Base-by-base conservation (phyloP, 2,329 filamentous ascomycete species). In the Phoma sp. region DNA sequence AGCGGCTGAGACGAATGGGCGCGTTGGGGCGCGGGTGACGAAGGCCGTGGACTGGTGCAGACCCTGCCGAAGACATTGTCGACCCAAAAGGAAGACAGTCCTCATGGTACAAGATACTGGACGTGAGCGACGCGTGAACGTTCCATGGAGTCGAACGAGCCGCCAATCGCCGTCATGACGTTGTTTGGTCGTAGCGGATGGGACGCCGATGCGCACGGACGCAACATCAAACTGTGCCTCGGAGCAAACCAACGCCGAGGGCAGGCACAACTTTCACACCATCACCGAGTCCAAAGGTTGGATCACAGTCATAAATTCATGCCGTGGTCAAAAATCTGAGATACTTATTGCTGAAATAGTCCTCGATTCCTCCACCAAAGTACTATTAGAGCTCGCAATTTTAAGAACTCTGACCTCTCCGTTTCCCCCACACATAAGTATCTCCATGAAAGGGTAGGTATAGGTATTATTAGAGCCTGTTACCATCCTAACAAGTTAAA, bases 41-140 rank as follows among this genome's bases (percentile, higher is more conserved):
- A 48, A 23, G 34, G 60, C 53, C 42, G 66, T 52, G 47, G 62
- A 66, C 40, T 60, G 65, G 9, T 64, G 61, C 23, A 71, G 47
- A 23, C 74, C 70, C 61, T 78, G 77, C 64, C 74, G 76, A 64
- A 80, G 68, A 74, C 76, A 81, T 71, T 80, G 77, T 69, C 81
- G 80, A 73, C 79, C 76, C 60, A 80, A 65, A 57, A 78, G 70
- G 71, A 78, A 68, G 68, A 73, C 76, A 71, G 76, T 74, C 75
- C 78, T 82, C 81, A 84, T 84, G 65, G 59, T 77, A 66, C 65
- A 50, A 60, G 57, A 57, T 61, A 59, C 57, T 48, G 58, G 49
- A 56, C 49, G 43, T 48, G 56, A 55, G 45, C 46, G 53, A 58
- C 53, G 66, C 67, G 63, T 49, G 53, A 40, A 47, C 42, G 21